Evolutionary conservation across 805 yeast genomes (phyloP).

Genomic region (Ogataea thermomethanolica): DNA sequence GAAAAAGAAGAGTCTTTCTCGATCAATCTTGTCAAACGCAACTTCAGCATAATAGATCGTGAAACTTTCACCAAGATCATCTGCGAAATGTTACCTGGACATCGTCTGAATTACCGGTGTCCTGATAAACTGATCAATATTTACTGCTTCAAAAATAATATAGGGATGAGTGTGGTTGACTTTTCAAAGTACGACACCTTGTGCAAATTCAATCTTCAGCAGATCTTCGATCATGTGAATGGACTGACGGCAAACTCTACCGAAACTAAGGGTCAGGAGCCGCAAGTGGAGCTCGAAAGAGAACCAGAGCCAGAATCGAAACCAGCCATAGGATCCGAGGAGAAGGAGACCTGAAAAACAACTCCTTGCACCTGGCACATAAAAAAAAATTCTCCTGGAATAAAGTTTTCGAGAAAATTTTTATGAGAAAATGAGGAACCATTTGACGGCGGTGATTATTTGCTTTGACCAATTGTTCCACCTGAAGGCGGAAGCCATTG

Average conservation of each 20-base stretch:
- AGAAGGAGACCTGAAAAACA: neutral
- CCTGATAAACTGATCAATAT: conserved; percentile 77
- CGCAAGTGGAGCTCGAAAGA: neutral
- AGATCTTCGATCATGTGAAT: conserved; percentile 54
- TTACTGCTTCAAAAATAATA: conserved; percentile 82
- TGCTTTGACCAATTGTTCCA: conserved; percentile 58
- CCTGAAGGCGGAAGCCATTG: conserved; percentile 46
- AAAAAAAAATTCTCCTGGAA: neutral
- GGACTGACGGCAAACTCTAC: conserved; percentile 14
- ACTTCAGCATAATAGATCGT: conserved; percentile 69
- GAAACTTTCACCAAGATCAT: conserved; percentile 69
- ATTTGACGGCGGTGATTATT: conserved; percentile 42
- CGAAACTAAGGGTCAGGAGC: conserved; percentile 2
- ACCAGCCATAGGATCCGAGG: neutral
- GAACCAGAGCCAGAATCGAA: neutral
- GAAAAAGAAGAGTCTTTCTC: conserved; percentile 52
- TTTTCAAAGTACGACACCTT: conserved; percentile 48
- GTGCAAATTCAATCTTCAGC: conserved; percentile 76
- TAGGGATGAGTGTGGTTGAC: conserved; percentile 83
- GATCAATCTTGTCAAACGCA: conserved; percentile 73
- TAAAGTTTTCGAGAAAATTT: conserved; percentile 5
- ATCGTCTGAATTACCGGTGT: conserved; percentile 73
- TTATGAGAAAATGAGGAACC: conserved; percentile 10
- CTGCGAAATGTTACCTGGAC: conserved; percentile 41
- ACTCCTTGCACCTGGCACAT: conserved; percentile 1